A percentile compares a stretch with the other conserved stretches of the same genome.
Evolutionary conservation across 805 yeast genomes (phyloP).

Genomic region (Lipomyces spencermartinsiae): DNA sequence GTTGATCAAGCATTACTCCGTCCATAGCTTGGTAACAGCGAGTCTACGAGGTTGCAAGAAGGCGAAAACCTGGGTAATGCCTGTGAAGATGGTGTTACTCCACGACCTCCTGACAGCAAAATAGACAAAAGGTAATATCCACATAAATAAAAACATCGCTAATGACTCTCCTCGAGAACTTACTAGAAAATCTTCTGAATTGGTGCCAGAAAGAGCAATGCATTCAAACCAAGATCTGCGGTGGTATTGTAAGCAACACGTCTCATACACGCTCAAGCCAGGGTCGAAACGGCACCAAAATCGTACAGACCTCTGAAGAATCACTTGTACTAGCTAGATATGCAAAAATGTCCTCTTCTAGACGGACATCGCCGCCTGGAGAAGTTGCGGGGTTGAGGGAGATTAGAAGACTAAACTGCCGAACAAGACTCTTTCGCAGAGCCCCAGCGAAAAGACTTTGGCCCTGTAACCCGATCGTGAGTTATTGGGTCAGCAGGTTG

Average conservation of each 20-base stretch:
- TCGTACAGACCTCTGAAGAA: not conserved
- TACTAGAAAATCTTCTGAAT: not conserved
- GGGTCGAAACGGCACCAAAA: not conserved
- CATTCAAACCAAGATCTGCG: not conserved
- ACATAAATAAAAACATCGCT: not conserved
- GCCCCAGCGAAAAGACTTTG: not conserved
- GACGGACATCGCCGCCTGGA: not conserved
- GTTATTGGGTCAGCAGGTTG: not conserved
- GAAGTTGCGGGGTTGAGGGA: not conserved
- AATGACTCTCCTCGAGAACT: not conserved
- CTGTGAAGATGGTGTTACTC: not conserved
- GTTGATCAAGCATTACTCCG: slow-evolving; percentile 13
- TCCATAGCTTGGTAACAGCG: slow-evolving; percentile 9
- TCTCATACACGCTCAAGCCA: not conserved
- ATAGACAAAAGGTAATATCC: not conserved
- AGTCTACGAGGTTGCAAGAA: not conserved
- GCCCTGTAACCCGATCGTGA: not conserved
- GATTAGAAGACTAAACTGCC: not conserved
- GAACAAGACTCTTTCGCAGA: not conserved
- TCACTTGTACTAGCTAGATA: not conserved
- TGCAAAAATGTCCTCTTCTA: not conserved
- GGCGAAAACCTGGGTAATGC: not conserved
- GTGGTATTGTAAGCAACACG: not conserved
- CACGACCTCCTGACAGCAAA: not conserved
- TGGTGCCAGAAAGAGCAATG: not conserved